These are phyloP conservation scores for Backusella macrospora DNA, from an alignment of 192 early-diverging fungal genomes.

Conservation along the genomic window DNA sequence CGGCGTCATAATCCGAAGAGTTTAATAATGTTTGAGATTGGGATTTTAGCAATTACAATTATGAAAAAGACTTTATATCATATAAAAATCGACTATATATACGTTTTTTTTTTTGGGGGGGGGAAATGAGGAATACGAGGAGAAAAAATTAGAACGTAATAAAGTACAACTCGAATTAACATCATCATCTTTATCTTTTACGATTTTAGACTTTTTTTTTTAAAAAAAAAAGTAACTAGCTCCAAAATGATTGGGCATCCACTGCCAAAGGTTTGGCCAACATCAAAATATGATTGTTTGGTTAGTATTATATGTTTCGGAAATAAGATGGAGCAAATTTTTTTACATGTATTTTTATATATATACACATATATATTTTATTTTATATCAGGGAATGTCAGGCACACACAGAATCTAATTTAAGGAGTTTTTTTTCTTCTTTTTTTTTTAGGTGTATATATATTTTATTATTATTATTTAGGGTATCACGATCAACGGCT, in stretches of 20 bases:
- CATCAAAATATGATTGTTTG: slow-evolving; percentile 5
- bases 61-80: neutral
- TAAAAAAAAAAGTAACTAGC: neutral
- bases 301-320: neutral
- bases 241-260: neutral
- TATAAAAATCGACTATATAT: neutral
- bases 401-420: slow-evolving; percentile 9
- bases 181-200: neutral
- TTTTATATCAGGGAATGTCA: slow-evolving; percentile 14
- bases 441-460: neutral
- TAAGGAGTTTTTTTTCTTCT: slow-evolving; percentile 8
- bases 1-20: neutral
- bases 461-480: neutral
- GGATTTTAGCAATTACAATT: neutral
- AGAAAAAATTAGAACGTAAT: neutral
- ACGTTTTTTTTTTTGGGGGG: too few relatives aligned
- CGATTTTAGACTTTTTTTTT: neutral
- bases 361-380: neutral
- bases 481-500: slow-evolving; percentile 1
- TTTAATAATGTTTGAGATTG: neutral
- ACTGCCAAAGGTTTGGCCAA: neutral
- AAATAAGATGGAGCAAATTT: slow-evolving; percentile 8
- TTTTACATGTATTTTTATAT: neutral
- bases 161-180: too few relatives aligned
- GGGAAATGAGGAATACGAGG: neutral